Conservation (phyloP, 2,329 filamentous ascomycete genomes). For the Pochonia chlamydosporia region DNA sequence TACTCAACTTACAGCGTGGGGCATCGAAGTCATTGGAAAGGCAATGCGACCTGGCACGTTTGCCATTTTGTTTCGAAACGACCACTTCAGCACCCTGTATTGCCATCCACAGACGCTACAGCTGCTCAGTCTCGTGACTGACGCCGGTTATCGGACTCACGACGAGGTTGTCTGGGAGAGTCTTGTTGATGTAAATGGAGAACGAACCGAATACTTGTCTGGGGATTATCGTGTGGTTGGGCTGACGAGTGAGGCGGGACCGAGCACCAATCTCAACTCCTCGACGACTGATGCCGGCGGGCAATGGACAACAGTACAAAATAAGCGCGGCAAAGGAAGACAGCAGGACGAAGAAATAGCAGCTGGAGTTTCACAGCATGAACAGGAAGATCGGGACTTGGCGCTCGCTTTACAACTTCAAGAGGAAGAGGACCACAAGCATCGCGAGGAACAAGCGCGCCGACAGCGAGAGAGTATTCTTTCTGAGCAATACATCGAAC, state of each 20-base stretch:
- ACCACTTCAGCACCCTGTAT: constrained; percentile 93
- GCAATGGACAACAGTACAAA: constrained; percentile 52
- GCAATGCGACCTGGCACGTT: constrained; percentile 71
- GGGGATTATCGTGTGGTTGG: constrained; percentile 88
- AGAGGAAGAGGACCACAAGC: constrained; percentile 83
- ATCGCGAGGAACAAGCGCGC: constrained; percentile 59
- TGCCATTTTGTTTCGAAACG: constrained; percentile 91
- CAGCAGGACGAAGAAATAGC: constrained; percentile 17
- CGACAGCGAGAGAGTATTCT: constrained; percentile 61
- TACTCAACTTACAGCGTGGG: constrained; percentile 81
- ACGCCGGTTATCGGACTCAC: constrained; percentile 82
- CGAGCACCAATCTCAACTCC: constrained; percentile 12
- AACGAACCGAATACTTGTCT: constrained; percentile 75
- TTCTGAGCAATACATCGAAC: constrained; percentile 65
- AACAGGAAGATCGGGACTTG: constrained; percentile 79
- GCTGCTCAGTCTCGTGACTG: constrained; percentile 81
- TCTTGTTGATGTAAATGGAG: constrained; percentile 80
- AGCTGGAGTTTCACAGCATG: constrained; percentile 36
- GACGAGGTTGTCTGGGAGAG: constrained; percentile 96
- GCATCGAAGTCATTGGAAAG: constrained; percentile 67
- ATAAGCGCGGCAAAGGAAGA: constrained; percentile 21
- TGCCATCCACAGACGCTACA: constrained; percentile 74
- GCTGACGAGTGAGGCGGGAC: constrained; percentile 26
- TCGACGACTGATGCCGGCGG: constrained; percentile 19
- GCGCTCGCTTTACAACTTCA: constrained; percentile 88